phyloP scores from a whole-genome alignment of 805 yeast species.

The Zygosaccharomyces gambellarensis region DNA sequence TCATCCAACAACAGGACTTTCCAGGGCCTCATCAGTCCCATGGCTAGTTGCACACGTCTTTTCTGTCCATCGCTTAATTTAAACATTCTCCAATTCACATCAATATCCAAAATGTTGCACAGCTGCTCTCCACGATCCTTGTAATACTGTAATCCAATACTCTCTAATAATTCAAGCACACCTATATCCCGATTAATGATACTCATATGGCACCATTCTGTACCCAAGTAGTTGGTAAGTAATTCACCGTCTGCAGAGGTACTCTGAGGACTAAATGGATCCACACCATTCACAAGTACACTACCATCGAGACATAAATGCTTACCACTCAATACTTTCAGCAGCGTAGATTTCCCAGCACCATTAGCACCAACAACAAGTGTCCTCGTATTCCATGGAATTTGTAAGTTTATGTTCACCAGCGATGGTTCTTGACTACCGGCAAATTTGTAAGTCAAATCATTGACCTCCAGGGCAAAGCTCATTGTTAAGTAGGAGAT shows the following conservation, averaged over 20 bases:
- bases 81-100: conserved; percentile 88
- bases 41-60: conserved; percentile 84
- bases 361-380: conserved; percentile 91
- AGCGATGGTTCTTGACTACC: conserved; percentile 58
- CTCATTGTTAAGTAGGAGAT: conserved; percentile 2
- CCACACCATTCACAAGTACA: conserved; percentile 70
- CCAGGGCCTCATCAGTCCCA: conserved; percentile 95
- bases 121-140: conserved; percentile 73
- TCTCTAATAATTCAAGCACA: conserved; percentile 68
- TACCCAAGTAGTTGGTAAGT: conserved; percentile 78
- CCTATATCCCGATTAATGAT: conserved; percentile 89
- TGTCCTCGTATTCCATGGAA: conserved; percentile 71
- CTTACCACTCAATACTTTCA: conserved; percentile 85
- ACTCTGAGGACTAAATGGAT: conserved; percentile 67
- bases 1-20: conserved; percentile 82
- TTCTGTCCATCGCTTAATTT: conserved; percentile 92
- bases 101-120: conserved; percentile 75
- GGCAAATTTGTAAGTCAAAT: conserved; percentile 67
- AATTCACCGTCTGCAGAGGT: conserved; percentile 39
- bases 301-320: conserved; percentile 72
- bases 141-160: conserved; percentile 76
- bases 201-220: conserved; percentile 95
- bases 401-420: conserved; percentile 51
- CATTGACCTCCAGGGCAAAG: conserved; percentile 52
- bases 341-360: conserved; percentile 90